Evolutionary conservation across 331 rosid species (phyloP).

Genomic region (Ulmus americana): DNA sequence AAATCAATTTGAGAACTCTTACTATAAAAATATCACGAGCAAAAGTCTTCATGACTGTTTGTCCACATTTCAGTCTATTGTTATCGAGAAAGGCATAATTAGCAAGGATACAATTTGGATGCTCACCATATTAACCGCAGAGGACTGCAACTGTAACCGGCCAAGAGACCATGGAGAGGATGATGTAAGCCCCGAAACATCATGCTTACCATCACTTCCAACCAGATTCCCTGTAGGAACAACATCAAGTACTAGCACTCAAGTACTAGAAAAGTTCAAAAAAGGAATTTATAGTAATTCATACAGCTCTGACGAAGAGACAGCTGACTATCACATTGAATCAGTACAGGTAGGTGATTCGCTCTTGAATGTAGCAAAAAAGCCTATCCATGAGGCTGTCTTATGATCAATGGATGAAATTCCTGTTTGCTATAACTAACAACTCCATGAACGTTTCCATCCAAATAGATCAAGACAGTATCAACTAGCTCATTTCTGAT

Average conservation of each 20-base stretch:
- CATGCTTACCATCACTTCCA: slow-evolving; percentile 35
- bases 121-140: slow-evolving; percentile 43
- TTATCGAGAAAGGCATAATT: not conserved
- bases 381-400: slow-evolving; percentile 34
- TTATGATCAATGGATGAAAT: slow-evolving; percentile 24
- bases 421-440: slow-evolving; percentile 24
- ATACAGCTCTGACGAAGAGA: slow-evolving; percentile 36
- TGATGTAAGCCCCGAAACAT: slow-evolving; percentile 36
- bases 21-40: not conserved
- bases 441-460: slow-evolving; percentile 26
- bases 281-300: slow-evolving; percentile 6
- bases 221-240: slow-evolving; percentile 34
- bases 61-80: not conserved
- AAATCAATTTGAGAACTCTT: not conserved
- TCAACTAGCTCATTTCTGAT: slow-evolving; percentile 18
- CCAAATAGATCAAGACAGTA: slow-evolving; percentile 16
- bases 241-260: slow-evolving; percentile 14
- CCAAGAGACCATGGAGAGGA: slow-evolving; percentile 27
- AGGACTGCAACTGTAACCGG: slow-evolving; percentile 29
- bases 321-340: slow-evolving; percentile 23
- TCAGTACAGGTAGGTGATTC: slow-evolving; percentile 28
- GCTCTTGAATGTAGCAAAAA: slow-evolving; percentile 24
- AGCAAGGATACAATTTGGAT: not conserved
- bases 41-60: not conserved
- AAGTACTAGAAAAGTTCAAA: slow-evolving; percentile 5